phyloP scores from a whole-genome alignment of 2,329 filamentous ascomycete species.

The Bipolaris victoriae region DNA sequence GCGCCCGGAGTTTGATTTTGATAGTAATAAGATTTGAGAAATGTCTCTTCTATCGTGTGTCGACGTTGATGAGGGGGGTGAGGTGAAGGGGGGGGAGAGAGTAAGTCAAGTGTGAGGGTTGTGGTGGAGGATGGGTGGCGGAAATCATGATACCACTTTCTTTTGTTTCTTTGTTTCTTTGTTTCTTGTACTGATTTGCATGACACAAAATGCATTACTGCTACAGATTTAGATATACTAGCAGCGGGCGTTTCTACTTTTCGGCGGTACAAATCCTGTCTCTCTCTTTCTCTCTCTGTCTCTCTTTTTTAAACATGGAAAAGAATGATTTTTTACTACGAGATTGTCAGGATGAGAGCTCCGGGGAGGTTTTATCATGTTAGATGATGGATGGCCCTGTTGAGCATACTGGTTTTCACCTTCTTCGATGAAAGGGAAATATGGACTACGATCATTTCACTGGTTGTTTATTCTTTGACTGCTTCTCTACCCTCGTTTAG shows the following conservation, averaged over 20 bases:
- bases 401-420: not conserved
- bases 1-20: constrained; percentile 37
- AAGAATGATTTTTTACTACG: not conserved
- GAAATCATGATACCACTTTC: constrained; percentile 45
- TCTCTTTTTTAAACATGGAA: not conserved
- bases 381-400: not conserved
- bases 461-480: not conserved
- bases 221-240: not conserved
- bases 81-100: not conserved
- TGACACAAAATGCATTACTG: constrained; percentile 11
- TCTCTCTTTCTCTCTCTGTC: not conserved
- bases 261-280: not conserved
- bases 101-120: not conserved
- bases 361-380: not conserved
- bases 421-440: constrained; percentile 2
- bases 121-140: not conserved
- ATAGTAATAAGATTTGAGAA: constrained; percentile 31
- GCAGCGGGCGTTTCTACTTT: constrained; percentile 13
- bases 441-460: not conserved
- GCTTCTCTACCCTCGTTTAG: not conserved
- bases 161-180: constrained; percentile 16
- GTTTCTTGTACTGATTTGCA: constrained; percentile 2
- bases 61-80: not conserved
- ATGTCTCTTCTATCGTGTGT: not conserved
- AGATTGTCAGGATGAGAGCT: not conserved